These are phyloP conservation scores for Scytalidium sp. DNA, from an alignment of 2,329 filamentous ascomycete species.

Conservation along the genomic window DNA sequence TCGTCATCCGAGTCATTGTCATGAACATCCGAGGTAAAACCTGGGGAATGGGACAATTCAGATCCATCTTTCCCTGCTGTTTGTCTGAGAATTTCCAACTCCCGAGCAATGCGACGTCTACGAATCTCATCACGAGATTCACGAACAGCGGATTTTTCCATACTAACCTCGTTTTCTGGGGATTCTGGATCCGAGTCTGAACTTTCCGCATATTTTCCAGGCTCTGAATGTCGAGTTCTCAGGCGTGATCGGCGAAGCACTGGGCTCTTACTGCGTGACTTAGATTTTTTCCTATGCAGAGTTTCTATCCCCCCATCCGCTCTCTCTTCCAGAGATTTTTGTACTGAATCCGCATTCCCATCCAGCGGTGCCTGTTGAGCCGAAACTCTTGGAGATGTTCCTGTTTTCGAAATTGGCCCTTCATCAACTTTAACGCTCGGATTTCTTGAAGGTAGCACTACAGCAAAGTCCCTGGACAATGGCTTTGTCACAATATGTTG, in stretches of 20 bases:
- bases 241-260: conserved; percentile 16
- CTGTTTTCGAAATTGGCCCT: background rate
- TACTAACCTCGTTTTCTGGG: background rate
- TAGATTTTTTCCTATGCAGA: background rate
- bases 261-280: background rate
- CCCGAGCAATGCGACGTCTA: conserved; percentile 14
- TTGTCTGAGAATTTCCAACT: conserved; percentile 20
- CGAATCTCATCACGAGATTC: conserved; percentile 5
- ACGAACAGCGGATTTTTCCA: background rate
- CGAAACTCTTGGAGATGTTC: background rate
- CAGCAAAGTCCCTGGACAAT: background rate
- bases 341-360: background rate
- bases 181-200: conserved; percentile 16
- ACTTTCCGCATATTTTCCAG: conserved; percentile 23
- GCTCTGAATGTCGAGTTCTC: conserved; percentile 8
- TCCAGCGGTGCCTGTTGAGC: background rate
- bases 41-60: conserved; percentile 9
- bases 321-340: background rate
- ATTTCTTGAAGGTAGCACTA: background rate
- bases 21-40: conserved; percentile 3
- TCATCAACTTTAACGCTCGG: background rate
- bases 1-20: conserved; percentile 12
- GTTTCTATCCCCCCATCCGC: background rate
- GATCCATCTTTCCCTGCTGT: conserved; percentile 23
- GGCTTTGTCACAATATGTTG: background rate